Evolutionary conservation across 2,329 filamentous ascomycete genomes (phyloP).

Genomic region (Calonectria pauciramosa): DNA sequence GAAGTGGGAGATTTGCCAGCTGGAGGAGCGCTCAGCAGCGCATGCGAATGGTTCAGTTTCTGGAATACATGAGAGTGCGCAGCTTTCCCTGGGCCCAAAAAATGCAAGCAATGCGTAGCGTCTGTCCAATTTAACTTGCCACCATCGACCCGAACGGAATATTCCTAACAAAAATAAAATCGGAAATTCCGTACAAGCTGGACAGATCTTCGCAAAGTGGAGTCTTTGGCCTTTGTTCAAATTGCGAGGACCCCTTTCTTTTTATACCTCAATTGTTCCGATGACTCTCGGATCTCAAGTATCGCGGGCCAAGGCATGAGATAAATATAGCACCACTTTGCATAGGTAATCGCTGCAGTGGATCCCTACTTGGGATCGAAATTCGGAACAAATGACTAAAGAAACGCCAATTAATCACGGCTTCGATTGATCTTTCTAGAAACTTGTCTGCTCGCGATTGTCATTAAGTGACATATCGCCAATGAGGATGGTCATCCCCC

Average conservation of each 20-base stretch:
- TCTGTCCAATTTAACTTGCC: background rate
- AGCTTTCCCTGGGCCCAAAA: background rate
- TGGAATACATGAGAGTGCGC: background rate
- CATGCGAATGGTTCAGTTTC: no score
- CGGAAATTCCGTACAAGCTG: background rate
- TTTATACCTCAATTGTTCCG: background rate
- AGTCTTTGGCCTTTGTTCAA: background rate
- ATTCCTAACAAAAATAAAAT: background rate
- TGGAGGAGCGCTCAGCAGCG: no score
- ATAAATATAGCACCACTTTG: background rate
- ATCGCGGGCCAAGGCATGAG: background rate
- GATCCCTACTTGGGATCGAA: background rate
- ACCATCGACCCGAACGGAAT: background rate
- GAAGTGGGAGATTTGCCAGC: no score
- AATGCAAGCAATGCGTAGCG: background rate
- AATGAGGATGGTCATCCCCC: background rate
- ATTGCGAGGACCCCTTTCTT: background rate
- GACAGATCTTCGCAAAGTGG: background rate
- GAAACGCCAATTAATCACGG: background rate
- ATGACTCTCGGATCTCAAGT: background rate
- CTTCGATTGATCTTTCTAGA: background rate
- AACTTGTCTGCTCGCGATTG: background rate
- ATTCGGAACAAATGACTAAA: background rate
- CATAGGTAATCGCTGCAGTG: background rate
- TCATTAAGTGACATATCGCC: background rate